Evolutionary conservation across 495 filamentous ascomycete genomes (phyloP).

Genomic region (Aspergillus carlsbadensis): DNA sequence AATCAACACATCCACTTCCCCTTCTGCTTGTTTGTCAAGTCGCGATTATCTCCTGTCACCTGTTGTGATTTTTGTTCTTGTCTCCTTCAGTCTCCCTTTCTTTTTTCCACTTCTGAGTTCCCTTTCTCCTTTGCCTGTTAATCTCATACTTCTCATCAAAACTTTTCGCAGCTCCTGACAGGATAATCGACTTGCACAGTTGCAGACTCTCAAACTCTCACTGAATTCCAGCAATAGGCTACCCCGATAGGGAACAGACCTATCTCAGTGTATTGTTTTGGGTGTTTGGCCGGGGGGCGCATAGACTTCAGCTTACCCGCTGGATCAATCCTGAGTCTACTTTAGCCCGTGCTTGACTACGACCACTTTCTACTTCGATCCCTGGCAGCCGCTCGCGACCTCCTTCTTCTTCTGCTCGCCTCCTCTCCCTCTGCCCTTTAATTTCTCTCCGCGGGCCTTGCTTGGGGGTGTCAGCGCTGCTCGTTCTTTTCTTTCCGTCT

Average conservation of each 20-base stretch:
- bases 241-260: conserved; percentile 3
- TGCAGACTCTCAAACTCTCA: conserved; percentile 6
- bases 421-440: neutral
- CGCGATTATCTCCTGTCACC: conserved; percentile 9
- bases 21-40: conserved; percentile 21
- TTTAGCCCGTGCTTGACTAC: conserved; percentile 17
- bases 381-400: conserved; percentile 37
- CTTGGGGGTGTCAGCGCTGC: neutral
- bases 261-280: conserved; percentile 7
- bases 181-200: neutral
- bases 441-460: neutral
- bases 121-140: conserved; percentile 12
- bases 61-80: conserved; percentile 9
- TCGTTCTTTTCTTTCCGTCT: neutral
- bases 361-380: conserved; percentile 22
- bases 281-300: conserved; percentile 13
- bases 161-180: neutral
- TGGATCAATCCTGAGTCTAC: conserved; percentile 17
- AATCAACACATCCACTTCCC: conserved; percentile 10
- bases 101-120: conserved; percentile 1
- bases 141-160: conserved; percentile 22
- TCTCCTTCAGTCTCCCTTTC: neutral
- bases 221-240: neutral
- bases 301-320: conserved; percentile 24
- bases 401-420: conserved; percentile 17